Evolutionary conservation across 2,329 filamentous ascomycete genomes (phyloP).

Genomic region (Leptographium galeiforme): DNA sequence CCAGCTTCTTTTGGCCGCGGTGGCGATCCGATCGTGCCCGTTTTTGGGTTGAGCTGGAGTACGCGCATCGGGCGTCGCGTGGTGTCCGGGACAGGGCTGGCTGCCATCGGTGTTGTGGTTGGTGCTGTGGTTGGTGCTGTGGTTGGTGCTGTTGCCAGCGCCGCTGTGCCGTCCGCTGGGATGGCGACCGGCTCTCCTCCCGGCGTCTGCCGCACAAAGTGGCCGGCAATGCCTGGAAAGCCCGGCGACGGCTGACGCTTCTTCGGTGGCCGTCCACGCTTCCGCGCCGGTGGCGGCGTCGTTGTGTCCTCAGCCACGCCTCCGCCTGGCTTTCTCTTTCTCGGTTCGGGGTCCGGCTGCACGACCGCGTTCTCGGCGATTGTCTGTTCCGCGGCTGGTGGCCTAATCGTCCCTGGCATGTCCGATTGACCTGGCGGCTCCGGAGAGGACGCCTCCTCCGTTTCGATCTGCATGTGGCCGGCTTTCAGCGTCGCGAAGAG

Average conservation of each 20-base stretch:
- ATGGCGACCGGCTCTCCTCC: too few relatives aligned
- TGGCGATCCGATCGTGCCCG: conserved; percentile 49
- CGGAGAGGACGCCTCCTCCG: not conserved
- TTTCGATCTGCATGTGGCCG: conserved; percentile 4
- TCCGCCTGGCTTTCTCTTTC: conserved; percentile 2
- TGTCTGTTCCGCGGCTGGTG: too few relatives aligned
- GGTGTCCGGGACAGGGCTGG: not conserved
- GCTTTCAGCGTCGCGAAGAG: conserved; percentile 30
- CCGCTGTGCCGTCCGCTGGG: not conserved
- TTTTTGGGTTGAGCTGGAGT: conserved; percentile 43
- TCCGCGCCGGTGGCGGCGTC: not conserved
- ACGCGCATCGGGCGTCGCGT: conserved; percentile 14
- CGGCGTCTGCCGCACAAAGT: conserved; percentile 11
- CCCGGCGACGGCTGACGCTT: conserved; percentile 11
- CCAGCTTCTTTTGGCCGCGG: conserved; percentile 26
- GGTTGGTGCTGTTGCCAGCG: not conserved
- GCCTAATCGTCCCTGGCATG: not conserved
- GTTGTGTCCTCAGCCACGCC: conserved; percentile 4
- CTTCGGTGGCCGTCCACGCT: conserved; percentile 15
- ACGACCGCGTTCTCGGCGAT: not conserved
- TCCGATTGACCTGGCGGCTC: not conserved
- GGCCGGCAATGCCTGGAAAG: conserved; percentile 13
- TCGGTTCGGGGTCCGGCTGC: not conserved
- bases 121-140: not conserved
- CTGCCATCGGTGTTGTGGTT: not conserved